Evolutionary conservation across 805 yeast genomes (phyloP).

Genomic region (Saturnispora quitensis): DNA sequence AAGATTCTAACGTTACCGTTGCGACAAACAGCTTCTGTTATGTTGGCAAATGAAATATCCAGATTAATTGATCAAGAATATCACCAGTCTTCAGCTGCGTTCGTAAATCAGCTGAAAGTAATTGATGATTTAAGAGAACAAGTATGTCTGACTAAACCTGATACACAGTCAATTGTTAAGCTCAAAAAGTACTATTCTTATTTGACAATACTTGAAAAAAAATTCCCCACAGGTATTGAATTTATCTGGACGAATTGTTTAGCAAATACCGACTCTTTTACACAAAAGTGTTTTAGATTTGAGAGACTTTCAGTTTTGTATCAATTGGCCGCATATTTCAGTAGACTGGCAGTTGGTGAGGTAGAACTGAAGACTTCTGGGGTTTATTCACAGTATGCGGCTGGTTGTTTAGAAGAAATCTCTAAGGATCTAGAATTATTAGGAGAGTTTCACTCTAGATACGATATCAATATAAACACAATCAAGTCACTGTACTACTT

Average conservation of each 20-base stretch:
- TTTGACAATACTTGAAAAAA: slow-evolving; percentile 35
- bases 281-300: slow-evolving; percentile 37
- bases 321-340: slow-evolving; percentile 59
- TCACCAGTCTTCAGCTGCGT: slow-evolving; percentile 28
- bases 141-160: not conserved
- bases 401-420: slow-evolving; percentile 47
- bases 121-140: slow-evolving; percentile 36
- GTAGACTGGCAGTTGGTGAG: slow-evolving; percentile 43
- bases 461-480: slow-evolving; percentile 44
- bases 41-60: slow-evolving; percentile 20
- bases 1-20: not conserved
- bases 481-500: slow-evolving; percentile 41
- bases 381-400: slow-evolving; percentile 56
- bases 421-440: slow-evolving; percentile 10
- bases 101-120: slow-evolving; percentile 26
- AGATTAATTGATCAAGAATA: slow-evolving; percentile 34
- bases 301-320: slow-evolving; percentile 58
- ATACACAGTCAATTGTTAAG: slow-evolving; percentile 10
- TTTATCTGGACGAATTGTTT: slow-evolving; percentile 62
- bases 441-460: slow-evolving; percentile 19
- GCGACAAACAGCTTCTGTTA: not conserved
- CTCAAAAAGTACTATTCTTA: slow-evolving; percentile 35
- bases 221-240: slow-evolving; percentile 54
- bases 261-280: not conserved
- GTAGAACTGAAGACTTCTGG: slow-evolving; percentile 51